phyloP scores from a whole-genome alignment of 1,139 yeast species.

The Candida tetrigidarum region DNA sequence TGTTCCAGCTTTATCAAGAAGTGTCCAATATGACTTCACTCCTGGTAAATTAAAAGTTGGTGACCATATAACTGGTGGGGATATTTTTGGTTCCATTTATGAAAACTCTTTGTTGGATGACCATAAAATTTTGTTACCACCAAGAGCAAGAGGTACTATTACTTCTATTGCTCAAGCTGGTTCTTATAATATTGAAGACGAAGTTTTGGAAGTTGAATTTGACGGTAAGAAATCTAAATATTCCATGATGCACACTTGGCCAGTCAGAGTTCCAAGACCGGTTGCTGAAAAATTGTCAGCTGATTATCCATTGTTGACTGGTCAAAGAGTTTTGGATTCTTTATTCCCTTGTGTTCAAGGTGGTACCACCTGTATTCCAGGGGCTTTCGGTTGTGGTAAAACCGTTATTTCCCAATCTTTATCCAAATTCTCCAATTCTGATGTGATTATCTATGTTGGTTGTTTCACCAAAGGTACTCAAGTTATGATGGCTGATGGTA shows the following conservation, averaged over 20 bases:
- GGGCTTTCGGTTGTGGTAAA: constrained; percentile 99
- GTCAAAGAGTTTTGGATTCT: constrained; percentile 98
- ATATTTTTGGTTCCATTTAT: constrained; percentile 89
- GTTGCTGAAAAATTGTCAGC: constrained; percentile 93
- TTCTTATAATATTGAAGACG: constrained; percentile 87
- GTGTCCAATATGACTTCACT: constrained; percentile 79
- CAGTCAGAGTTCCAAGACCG: constrained; percentile 99
- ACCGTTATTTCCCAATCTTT: constrained; percentile 98
- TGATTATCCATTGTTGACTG: constrained; percentile 93
- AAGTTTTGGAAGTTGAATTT: constrained; percentile 90
- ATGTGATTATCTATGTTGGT: constrained; percentile 92
- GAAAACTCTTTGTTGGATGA: constrained; percentile 92
- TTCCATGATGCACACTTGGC: constrained; percentile 99
- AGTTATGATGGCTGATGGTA: constrained; percentile 47
- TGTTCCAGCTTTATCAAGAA: constrained; percentile 90
- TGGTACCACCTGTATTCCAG: constrained; percentile 99
- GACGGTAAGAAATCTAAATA: constrained; percentile 82
- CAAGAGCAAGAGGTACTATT: constrained; percentile 98
- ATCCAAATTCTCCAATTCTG: constrained; percentile 97
- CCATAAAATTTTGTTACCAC: constrained; percentile 94
- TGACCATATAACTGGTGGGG: constrained; percentile 98
- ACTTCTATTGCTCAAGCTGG: constrained; percentile 90
- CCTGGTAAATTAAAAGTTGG: constrained; percentile 86
- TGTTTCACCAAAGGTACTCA: constrained; percentile 48
- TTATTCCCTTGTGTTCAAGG: constrained; percentile 99